Evolutionary conservation across 2,329 filamentous ascomycete species (phyloP).

Genomic region (Ampelomyces quisqualis): DNA sequence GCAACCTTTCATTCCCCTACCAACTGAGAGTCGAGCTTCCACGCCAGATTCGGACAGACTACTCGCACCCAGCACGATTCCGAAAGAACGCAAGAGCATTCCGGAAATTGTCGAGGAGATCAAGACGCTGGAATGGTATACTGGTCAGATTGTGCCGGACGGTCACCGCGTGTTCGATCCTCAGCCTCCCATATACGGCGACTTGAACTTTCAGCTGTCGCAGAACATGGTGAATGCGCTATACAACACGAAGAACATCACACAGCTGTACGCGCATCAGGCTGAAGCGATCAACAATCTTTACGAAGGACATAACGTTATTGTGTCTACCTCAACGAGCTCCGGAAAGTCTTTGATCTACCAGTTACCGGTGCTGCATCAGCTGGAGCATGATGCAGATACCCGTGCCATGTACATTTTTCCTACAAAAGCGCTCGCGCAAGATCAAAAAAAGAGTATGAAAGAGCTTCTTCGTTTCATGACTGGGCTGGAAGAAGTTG

Average conservation of each 20-base stretch:
- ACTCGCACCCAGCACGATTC: slow-evolving; percentile 69
- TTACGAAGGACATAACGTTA: slow-evolving; percentile 78
- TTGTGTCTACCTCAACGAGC: slow-evolving; percentile 91
- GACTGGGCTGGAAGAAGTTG: slow-evolving; percentile 68
- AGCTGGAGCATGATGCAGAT: slow-evolving; percentile 73
- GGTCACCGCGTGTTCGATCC: slow-evolving; percentile 89
- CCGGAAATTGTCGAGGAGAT: slow-evolving; percentile 84
- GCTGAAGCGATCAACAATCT: slow-evolving; percentile 90
- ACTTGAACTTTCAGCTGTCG: slow-evolving; percentile 81
- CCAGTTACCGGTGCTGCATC: slow-evolving; percentile 86
- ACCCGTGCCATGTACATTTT: slow-evolving; percentile 97
- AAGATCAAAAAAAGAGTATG: slow-evolving; percentile 88
- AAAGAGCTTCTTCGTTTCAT: slow-evolving; percentile 82
- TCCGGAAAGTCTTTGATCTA: slow-evolving; percentile 99
- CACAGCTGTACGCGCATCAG: slow-evolving; percentile 85
- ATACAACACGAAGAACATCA: slow-evolving; percentile 88
- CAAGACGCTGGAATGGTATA: slow-evolving; percentile 82
- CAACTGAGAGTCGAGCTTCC: slow-evolving; percentile 49
- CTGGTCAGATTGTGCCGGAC: slow-evolving; percentile 86
- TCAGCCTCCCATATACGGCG: slow-evolving; percentile 77
- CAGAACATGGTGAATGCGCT: slow-evolving; percentile 93
- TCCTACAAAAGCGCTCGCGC: slow-evolving; percentile 91
- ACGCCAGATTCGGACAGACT: slow-evolving; percentile 47
- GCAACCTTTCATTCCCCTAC: slow-evolving; percentile 63
- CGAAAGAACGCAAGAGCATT: slow-evolving; percentile 75